Base-by-base conservation (phyloP, 352 stramenopile species). In the Globisporangium nunn region DNA sequence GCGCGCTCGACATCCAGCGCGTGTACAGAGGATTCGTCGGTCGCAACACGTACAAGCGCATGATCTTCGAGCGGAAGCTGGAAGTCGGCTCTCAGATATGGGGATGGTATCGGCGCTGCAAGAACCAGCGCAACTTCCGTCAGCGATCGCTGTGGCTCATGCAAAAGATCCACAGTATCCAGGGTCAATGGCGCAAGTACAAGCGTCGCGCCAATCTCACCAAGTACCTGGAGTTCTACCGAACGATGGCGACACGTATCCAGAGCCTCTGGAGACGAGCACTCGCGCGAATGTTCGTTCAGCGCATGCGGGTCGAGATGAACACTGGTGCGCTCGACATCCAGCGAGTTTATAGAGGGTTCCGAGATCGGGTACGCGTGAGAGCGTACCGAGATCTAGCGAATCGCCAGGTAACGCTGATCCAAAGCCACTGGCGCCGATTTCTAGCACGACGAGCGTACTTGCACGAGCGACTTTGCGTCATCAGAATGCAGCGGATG, bases 151-250 rank as follows among this genome's bases (percentile, higher is more conserved):
- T 56, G 2, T 86, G 75, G 75, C 70, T 86, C 3, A 50, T 85
- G n/a, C 17, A 35, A 12, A 84, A 82, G 54, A 68, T 87, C 30
- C 65, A 61, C 55, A 66, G 56, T 41, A 81, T 88, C 57, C 76
- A 91, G 61, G 61, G 68, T 12, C 70, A 88, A 43, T 91, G 79
- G 74, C 65, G 76, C 2, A 76, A 71, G 41, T 72, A 79, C 53
- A 59, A 66, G 46, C 64, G 58, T 3, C 58, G 68, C 37, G 31
- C 54, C 12, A 70, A 66, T 39, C 69, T 87, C 7, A 63, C 54
- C 10, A 61, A 59, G 28, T 76, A 78, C 43, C 46, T 87, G n/a
- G 58, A 28, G 0, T 72, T 54, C 53, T 84, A 85, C 28, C 72
- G 72, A 4, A 3, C 6, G 1, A 54, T 49, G 37, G 70, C 66